A percentile compares a stretch with the other conserved stretches of the same genome.
Conservation (phyloP, 1,284 basidiomycete genomes). For the Microbotryum silenes-acaulis region DNA sequence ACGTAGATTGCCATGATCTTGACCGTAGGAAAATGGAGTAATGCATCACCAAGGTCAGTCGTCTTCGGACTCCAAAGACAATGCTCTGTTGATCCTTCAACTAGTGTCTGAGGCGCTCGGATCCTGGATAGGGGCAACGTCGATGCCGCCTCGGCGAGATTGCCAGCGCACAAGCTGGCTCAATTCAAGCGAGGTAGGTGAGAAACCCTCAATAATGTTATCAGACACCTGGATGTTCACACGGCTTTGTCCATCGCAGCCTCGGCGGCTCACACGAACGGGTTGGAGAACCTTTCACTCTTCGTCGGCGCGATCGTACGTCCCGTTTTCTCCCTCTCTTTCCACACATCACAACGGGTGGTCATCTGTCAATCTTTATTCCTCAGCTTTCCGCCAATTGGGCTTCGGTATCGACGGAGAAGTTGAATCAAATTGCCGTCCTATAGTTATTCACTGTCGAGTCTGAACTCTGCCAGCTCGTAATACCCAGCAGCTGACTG, state of each 20-base stretch:
- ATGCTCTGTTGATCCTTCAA: too few relatives aligned
- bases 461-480: not conserved
- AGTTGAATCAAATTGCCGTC: not conserved
- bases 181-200: not conserved
- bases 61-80: too few relatives aligned
- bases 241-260: not conserved
- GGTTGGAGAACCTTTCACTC: not conserved
- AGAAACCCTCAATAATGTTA: too few relatives aligned
- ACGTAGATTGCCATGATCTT: not conserved
- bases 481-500: too few relatives aligned
- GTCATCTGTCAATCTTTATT: too few relatives aligned
- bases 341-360: not conserved
- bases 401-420: not conserved
- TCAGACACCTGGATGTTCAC: too few relatives aligned
- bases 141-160: not conserved
- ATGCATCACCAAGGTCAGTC: not conserved
- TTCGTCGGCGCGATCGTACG: not conserved
- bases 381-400: not conserved
- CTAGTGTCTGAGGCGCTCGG: too few relatives aligned
- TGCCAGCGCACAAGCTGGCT: not conserved
- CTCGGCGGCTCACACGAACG: slow-evolving; percentile 2
- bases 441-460: not conserved
- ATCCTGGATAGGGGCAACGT: not conserved
- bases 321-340: not conserved
- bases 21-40: not conserved